A percentile compares a stretch with the other conserved stretches of the same genome.
Conservation (phyloP, 805 yeast genomes). For the Wickerhamiella nectarea region DNA sequence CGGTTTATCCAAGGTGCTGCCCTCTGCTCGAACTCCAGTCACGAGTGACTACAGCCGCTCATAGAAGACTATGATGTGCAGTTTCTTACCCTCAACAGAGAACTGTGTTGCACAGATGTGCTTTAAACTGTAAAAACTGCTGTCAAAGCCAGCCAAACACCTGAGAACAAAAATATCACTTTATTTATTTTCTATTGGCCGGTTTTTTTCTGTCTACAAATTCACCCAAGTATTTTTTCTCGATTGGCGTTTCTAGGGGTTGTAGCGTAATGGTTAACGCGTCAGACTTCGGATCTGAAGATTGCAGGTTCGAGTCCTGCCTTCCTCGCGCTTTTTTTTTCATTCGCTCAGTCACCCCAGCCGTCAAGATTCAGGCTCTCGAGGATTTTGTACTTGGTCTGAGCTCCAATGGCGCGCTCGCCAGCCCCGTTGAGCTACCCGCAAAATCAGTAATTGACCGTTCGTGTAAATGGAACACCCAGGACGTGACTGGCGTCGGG, state of each 20-base stretch:
- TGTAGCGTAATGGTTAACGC: constrained; percentile 14
- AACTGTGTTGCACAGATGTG: too few relatives aligned
- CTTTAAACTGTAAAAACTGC: too few relatives aligned
- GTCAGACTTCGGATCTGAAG: constrained; percentile 15
- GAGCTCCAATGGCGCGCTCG: not conserved
- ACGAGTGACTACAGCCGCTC: too few relatives aligned
- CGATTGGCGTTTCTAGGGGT: constrained; percentile 5
- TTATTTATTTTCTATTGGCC: too few relatives aligned
- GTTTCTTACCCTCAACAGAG: too few relatives aligned
- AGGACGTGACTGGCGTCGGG: not conserved
- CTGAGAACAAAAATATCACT: too few relatives aligned
- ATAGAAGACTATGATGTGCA: too few relatives aligned
- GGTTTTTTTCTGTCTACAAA: not conserved
- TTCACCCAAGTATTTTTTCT: not conserved
- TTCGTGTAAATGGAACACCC: not conserved
- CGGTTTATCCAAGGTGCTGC: too few relatives aligned
- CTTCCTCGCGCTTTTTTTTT: constrained; percentile 10
- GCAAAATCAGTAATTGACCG: not conserved
- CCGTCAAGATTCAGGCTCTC: not conserved
- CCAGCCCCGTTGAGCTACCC: not conserved
- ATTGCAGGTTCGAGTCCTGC: constrained; percentile 15
- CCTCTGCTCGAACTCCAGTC: too few relatives aligned
- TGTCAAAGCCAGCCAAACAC: too few relatives aligned
- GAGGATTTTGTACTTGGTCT: not conserved
- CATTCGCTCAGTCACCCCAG: too few relatives aligned